These are phyloP conservation scores for Saprolegnia diclina DNA, from an alignment of 352 stramenopile species.

Conservation along the genomic window DNA sequence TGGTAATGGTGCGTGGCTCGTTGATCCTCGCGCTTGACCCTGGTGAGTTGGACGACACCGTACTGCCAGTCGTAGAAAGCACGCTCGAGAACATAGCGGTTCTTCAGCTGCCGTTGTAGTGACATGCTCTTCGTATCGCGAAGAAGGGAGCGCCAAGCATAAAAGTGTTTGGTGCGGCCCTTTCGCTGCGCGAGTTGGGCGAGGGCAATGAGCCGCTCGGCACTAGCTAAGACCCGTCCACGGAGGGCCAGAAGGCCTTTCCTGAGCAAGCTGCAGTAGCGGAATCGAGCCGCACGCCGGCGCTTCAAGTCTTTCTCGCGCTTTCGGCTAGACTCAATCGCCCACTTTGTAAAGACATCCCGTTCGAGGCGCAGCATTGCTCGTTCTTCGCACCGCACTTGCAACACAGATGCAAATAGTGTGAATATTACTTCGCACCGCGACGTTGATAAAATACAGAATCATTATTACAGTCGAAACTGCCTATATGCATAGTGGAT, in stretches of 20 bases:
- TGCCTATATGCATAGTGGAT: too few relatives aligned
- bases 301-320: conserved; percentile 1
- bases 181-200: neutral
- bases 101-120: neutral
- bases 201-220: neutral
- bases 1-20: too few relatives aligned
- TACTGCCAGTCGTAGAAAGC: neutral
- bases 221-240: neutral
- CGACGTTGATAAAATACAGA: too few relatives aligned
- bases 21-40: too few relatives aligned
- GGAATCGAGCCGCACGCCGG: conserved; percentile 8
- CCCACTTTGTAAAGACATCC: neutral
- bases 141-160: neutral
- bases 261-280: neutral
- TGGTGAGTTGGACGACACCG: too few relatives aligned
- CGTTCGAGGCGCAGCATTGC: too few relatives aligned
- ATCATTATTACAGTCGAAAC: too few relatives aligned
- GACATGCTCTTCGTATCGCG: neutral
- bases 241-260: neutral
- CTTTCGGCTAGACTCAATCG: neutral
- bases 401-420: neutral
- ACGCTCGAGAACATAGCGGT: neutral
- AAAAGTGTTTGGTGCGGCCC: neutral
- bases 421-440: neutral
- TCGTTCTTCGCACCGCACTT: too few relatives aligned